Evolutionary conservation across 2,329 filamentous ascomycete species (phyloP).

Genomic region (Paecilomyces niveus): DNA sequence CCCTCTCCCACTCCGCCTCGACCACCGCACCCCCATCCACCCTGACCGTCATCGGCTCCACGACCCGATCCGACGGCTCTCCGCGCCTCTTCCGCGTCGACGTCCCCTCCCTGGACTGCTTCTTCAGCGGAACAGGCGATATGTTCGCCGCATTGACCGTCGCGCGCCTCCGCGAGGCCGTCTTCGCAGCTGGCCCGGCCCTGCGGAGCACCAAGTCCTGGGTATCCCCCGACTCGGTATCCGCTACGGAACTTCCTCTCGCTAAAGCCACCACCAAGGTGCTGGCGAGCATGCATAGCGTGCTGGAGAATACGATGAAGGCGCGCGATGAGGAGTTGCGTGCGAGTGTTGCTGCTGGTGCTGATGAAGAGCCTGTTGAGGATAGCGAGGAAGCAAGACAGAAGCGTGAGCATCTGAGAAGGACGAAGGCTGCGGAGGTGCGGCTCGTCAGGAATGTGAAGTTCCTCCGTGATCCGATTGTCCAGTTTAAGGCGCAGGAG

Average conservation of each 20-base stretch:
- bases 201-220: slow-evolving; percentile 58
- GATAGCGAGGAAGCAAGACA: slow-evolving; percentile 37
- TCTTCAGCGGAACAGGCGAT: slow-evolving; percentile 94
- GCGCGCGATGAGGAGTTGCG: slow-evolving; percentile 61
- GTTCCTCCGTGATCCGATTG: slow-evolving; percentile 58
- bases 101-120: slow-evolving; percentile 81
- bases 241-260: slow-evolving; percentile 66
- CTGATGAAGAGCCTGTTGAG: slow-evolving; percentile 25
- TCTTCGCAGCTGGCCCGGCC: slow-evolving; percentile 39
- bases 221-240: slow-evolving; percentile 67
- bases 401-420: slow-evolving; percentile 58
- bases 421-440: slow-evolving; percentile 83
- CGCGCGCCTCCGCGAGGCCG: slow-evolving; percentile 78
- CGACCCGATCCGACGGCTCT: slow-evolving; percentile 53
- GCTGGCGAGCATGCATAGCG: slow-evolving; percentile 83
- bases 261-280: slow-evolving; percentile 80
- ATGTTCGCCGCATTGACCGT: slow-evolving; percentile 95
- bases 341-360: slow-evolving; percentile 10
- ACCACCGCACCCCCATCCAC: slow-evolving; percentile 32
- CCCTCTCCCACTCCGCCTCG: slow-evolving; percentile 38
- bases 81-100: slow-evolving; percentile 84
- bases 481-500: slow-evolving; percentile 53
- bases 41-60: slow-evolving; percentile 71
- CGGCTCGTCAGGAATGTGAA: slow-evolving; percentile 69
- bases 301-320: slow-evolving; percentile 61